Conservation (phyloP, 1,139 yeast species). For the Kodamaea sp. region DNA sequence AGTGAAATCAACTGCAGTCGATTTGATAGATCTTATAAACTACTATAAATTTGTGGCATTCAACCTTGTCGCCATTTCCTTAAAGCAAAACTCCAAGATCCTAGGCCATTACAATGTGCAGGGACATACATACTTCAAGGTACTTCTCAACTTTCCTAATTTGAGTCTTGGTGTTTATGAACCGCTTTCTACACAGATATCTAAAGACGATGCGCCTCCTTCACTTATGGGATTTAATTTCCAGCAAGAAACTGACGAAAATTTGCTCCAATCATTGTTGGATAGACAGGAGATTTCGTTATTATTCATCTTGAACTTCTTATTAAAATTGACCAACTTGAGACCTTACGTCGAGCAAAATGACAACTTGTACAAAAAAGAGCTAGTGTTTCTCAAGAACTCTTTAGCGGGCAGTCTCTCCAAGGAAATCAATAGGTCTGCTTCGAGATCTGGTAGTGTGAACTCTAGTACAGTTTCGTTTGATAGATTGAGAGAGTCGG, state of each 20-base stretch:
- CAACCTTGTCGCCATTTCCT: conserved; percentile 26
- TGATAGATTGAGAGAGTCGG: conserved; percentile 14
- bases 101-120: conserved; percentile 13
- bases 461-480: conserved; percentile 25
- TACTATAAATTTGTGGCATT: conserved; percentile 36
- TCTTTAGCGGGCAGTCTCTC: conserved; percentile 27
- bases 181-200: conserved; percentile 3
- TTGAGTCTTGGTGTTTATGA: conserved; percentile 18
- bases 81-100: conserved; percentile 10
- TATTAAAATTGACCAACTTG: conserved; percentile 23
- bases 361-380: conserved; percentile 18
- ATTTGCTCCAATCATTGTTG: conserved; percentile 12
- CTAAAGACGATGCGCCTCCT: conserved; percentile 6
- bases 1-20: conserved; percentile 17
- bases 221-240: conserved; percentile 4
- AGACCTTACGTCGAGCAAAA: conserved; percentile 22
- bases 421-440: conserved; percentile 27
- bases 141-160: conserved; percentile 29
- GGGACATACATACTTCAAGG: conserved; percentile 31
- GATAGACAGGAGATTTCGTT: conserved; percentile 40
- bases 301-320: conserved; percentile 29
- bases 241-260: conserved; percentile 8
- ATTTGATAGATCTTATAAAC: conserved; percentile 23
- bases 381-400: conserved; percentile 22
- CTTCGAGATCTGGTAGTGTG: conserved; percentile 26